These are phyloP conservation scores for Salix viminalis DNA, from an alignment of 345 rosid genomes.

Conservation along the genomic window DNA sequence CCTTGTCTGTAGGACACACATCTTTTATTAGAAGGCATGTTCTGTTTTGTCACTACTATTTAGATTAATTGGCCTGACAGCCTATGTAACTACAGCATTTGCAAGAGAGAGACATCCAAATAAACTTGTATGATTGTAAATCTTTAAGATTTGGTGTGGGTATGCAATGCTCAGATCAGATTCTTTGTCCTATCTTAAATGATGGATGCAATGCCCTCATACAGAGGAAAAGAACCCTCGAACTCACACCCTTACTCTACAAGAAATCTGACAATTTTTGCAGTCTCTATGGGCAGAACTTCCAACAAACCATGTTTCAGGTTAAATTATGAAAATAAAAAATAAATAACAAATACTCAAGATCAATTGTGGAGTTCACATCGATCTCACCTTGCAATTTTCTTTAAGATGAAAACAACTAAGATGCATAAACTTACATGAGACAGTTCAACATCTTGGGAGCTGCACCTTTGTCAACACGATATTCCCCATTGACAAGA, in stretches of 20 bases:
- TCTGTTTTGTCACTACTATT: not conserved
- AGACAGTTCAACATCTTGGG: conserved; percentile 99
- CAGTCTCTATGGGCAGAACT: not conserved
- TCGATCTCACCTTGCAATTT: not conserved
- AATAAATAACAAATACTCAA: not conserved
- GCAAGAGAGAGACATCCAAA: not conserved
- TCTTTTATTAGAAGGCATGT: not conserved
- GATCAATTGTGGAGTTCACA: not conserved
- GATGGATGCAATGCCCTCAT: not conserved
- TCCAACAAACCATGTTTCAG: not conserved
- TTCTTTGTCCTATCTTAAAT: not conserved
- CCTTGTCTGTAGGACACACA: not conserved
- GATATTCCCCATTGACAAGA: conserved; percentile 96
- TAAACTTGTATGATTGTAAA: not conserved
- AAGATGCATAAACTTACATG: conserved; percentile 57
- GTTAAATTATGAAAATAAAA: not conserved
- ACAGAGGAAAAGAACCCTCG: not conserved
- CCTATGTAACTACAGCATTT: not conserved
- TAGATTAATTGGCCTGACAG: not conserved
- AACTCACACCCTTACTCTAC: not conserved
- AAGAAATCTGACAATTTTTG: not conserved
- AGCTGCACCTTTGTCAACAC: conserved; percentile 97
- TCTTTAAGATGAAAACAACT: not conserved
- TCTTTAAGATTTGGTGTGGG: no score
- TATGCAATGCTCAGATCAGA: not conserved